phyloP scores from a whole-genome alignment of 2,329 filamentous ascomycete genomes.

The Fusarium nelsonii region DNA sequence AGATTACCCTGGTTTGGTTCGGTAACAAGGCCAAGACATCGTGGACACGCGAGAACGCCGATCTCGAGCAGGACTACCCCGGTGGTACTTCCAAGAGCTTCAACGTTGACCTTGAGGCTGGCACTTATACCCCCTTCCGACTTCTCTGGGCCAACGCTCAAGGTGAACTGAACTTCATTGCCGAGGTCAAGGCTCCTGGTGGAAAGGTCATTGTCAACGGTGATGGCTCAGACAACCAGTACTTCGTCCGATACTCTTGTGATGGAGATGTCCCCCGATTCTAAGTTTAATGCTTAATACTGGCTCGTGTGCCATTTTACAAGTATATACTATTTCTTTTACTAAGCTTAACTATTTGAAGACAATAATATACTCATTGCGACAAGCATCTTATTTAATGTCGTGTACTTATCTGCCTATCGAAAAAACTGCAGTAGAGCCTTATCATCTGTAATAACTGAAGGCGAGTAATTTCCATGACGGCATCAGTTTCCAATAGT shows the following conservation, averaged over 20 bases:
- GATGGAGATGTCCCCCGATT: background rate
- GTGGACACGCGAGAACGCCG: constrained; percentile 1
- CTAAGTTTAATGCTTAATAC: background rate
- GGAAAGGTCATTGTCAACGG: constrained; percentile 13
- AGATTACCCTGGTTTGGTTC: constrained; percentile 24
- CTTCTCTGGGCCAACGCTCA: constrained; percentile 23
- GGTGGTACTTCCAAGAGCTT: constrained; percentile 10
- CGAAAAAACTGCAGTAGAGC: too few relatives aligned
- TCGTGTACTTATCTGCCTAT: too few relatives aligned
- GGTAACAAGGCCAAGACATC: background rate
- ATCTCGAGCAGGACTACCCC: constrained; percentile 20
- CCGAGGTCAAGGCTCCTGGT: constrained; percentile 10
- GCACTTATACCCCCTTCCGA: constrained; percentile 21
- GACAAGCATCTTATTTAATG: too few relatives aligned
- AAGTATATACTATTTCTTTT: background rate
- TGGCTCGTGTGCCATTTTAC: too few relatives aligned
- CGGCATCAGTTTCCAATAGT: too few relatives aligned
- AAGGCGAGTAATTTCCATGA: too few relatives aligned
- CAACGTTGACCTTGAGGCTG: background rate
- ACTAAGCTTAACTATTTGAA: background rate
- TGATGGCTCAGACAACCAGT: constrained; percentile 6
- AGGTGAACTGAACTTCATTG: constrained; percentile 18
- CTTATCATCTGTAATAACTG: too few relatives aligned
- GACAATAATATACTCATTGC: background rate
- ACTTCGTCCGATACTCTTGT: constrained; percentile 12